These are phyloP conservation scores for Talaromyces sp. DNA, from an alignment of 2,329 filamentous ascomycete genomes.

Conservation along the genomic window DNA sequence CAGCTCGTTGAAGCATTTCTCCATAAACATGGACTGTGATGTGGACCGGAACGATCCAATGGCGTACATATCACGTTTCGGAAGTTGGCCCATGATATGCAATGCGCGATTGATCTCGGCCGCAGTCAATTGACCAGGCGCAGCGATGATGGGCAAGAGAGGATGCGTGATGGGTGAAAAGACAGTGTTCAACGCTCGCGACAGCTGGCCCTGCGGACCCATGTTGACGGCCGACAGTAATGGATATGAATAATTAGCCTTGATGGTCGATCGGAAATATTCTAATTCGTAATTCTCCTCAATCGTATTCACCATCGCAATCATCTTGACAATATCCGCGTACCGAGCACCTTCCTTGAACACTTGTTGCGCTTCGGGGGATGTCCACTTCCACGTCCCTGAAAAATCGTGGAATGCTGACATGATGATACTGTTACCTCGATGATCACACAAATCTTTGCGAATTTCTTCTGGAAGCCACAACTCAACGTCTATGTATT, in stretches of 20 bases:
- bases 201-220: conserved; percentile 81
- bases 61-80: conserved; percentile 75
- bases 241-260: conserved; percentile 65
- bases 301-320: conserved; percentile 73
- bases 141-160: conserved; percentile 76
- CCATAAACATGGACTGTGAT: conserved; percentile 78
- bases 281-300: conserved; percentile 89
- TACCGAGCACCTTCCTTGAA: conserved; percentile 70
- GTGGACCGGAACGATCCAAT: conserved; percentile 71
- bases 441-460: conserved; percentile 62
- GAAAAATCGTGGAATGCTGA: conserved; percentile 92
- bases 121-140: conserved; percentile 79
- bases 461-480: conserved; percentile 79
- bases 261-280: conserved; percentile 77
- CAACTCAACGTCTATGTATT: conserved; percentile 85
- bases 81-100: conserved; percentile 74
- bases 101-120: conserved; percentile 80
- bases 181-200: conserved; percentile 76
- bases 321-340: conserved; percentile 88
- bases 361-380: conserved; percentile 65
- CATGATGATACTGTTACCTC: conserved; percentile 79
- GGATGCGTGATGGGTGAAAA: conserved; percentile 88
- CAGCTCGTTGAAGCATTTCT: conserved; percentile 77
- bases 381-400: conserved; percentile 78
- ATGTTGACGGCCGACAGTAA: conserved; percentile 83